These are phyloP conservation scores for Fusarium nygamai DNA, from an alignment of 2,329 filamentous ascomycete species.

Conservation along the genomic window DNA sequence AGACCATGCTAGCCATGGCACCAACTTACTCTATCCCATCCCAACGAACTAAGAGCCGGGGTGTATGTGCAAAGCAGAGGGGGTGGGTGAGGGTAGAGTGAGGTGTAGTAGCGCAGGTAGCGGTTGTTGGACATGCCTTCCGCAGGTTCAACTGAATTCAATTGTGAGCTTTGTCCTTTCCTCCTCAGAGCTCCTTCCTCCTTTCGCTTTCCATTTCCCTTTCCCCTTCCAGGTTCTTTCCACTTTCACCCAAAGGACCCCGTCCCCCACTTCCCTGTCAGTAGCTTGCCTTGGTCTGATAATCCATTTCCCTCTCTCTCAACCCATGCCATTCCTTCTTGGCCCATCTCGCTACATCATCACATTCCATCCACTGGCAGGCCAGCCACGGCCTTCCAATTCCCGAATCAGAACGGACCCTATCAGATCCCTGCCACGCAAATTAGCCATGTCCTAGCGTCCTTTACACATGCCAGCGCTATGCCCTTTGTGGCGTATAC, in stretches of 20 bases:
- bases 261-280: constrained; percentile 13
- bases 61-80: not conserved
- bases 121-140: not conserved
- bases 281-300: not conserved
- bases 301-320: not conserved
- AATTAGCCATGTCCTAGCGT: constrained; percentile 32
- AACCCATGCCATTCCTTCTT: constrained; percentile 24
- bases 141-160: constrained; percentile 9
- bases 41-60: not conserved
- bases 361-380: constrained; percentile 37
- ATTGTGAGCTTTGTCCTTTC: constrained; percentile 2
- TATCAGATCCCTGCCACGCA: constrained; percentile 26
- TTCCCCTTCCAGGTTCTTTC: constrained; percentile 12
- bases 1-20: constrained; percentile 16
- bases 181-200: constrained; percentile 7
- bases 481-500: constrained; percentile 20
- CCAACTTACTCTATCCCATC: constrained; percentile 10
- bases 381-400: constrained; percentile 22
- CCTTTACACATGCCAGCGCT: constrained; percentile 15
- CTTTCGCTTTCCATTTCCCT: constrained; percentile 1
- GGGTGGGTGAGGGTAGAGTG: not conserved
- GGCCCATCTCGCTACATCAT: constrained; percentile 38
- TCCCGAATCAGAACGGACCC: constrained; percentile 32
- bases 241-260: constrained; percentile 4
- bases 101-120: not conserved